Conservation (phyloP, 495 filamentous ascomycete genomes). For the Pseudevernia furfuracea region DNA sequence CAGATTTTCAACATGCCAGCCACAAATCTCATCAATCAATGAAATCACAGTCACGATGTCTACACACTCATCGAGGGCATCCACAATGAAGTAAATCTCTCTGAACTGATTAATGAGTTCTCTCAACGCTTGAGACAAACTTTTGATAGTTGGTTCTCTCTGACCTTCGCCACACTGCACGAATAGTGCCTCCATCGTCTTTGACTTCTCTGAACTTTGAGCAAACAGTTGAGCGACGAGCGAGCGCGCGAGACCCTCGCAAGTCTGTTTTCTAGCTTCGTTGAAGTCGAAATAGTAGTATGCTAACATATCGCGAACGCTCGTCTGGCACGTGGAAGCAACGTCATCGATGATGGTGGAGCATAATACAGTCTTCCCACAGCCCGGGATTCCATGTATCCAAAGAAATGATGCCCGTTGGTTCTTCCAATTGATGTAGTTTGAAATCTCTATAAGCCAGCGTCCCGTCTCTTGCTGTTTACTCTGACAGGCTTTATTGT, state of each 20-base stretch:
- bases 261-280: conserved; percentile 14
- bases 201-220: background rate
- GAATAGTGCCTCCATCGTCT: background rate
- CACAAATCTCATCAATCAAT: conserved; percentile 1
- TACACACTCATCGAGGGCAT: conserved; percentile 30
- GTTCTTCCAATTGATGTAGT: background rate
- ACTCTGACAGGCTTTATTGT: background rate
- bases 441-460: background rate
- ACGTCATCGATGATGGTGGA: conserved; percentile 14
- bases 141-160: background rate
- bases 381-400: conserved; percentile 12
- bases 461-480: background rate
- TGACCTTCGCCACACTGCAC: background rate
- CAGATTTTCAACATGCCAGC: conserved; percentile 17
- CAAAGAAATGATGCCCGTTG: background rate
- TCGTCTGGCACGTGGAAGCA: background rate
- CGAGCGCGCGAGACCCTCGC: background rate
- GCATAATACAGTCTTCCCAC: conserved; percentile 13
- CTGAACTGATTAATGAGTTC: background rate
- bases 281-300: conserved; percentile 29
- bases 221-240: background rate
- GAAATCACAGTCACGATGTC: conserved; percentile 18
- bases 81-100: conserved; percentile 22
- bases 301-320: background rate
- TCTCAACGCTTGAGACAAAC: background rate